phyloP scores from a whole-genome alignment of 2,329 filamentous ascomycete species.

The Colletotrichum cereale region DNA sequence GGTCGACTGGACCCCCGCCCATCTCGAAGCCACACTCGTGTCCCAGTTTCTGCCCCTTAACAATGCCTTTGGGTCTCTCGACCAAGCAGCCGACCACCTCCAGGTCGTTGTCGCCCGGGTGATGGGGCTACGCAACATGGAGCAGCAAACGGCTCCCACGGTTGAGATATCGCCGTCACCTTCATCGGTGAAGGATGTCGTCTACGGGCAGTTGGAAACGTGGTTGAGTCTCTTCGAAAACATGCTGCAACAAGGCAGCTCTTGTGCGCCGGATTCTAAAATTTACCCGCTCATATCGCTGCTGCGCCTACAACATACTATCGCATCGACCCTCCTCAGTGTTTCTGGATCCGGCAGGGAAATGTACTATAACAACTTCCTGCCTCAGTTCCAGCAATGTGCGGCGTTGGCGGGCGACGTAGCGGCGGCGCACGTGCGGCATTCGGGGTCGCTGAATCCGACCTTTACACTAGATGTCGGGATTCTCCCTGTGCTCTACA shows the following conservation, averaged over 20 bases:
- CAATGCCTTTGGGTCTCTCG: not conserved
- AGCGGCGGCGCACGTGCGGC: constrained; percentile 43
- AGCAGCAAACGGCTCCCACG: not conserved
- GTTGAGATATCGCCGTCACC: not conserved
- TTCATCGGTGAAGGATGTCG: constrained; percentile 8
- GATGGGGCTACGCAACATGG: not conserved
- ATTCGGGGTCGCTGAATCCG: constrained; percentile 38
- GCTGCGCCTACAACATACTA: not conserved
- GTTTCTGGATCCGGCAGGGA: constrained; percentile 45
- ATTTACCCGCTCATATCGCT: not conserved
- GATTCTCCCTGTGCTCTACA: not conserved
- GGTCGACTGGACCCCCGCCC: constrained; percentile 49
- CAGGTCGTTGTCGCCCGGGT: not conserved
- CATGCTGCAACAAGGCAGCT: constrained; percentile 42
- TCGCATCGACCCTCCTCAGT: constrained; percentile 6
- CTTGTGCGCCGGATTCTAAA: constrained; percentile 21
- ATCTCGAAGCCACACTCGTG: constrained; percentile 43
- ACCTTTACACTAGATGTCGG: not conserved
- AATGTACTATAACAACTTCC: constrained; percentile 48
- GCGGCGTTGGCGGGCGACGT: constrained; percentile 44
- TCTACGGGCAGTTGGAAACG: constrained; percentile 44
- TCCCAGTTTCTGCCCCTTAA: not conserved
- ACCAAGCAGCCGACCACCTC: not conserved
- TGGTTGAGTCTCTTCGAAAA: constrained; percentile 47
- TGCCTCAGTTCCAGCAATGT: constrained; percentile 48